Evolutionary conservation across 805 yeast species (phyloP).

Genomic region (Kuraishia hungarica): DNA sequence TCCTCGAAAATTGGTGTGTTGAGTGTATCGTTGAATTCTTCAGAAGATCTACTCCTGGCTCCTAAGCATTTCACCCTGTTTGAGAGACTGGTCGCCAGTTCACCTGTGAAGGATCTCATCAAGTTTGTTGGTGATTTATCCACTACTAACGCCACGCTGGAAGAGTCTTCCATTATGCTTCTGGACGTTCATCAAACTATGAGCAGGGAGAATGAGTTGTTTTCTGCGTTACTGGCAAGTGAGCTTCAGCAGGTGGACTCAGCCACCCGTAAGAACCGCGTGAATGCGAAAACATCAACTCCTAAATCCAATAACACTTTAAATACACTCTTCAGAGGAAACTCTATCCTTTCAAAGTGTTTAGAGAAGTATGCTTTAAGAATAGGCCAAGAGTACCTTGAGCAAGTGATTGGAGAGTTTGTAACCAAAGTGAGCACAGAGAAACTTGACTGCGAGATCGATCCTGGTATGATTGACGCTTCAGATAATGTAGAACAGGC

Average conservation of each 20-base stretch:
- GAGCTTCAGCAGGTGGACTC: slow-evolving; percentile 49
- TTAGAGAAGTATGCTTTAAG: slow-evolving; percentile 70
- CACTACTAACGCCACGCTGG: slow-evolving; percentile 31
- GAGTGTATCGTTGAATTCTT: slow-evolving; percentile 38
- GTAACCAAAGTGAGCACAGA: slow-evolving; percentile 42
- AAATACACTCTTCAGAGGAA: slow-evolving; percentile 74
- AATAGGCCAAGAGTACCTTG: slow-evolving; percentile 73
- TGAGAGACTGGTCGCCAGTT: slow-evolving; percentile 48
- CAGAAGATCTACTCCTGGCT: slow-evolving; percentile 52
- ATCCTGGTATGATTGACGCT: slow-evolving; percentile 41
- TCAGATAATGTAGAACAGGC: slow-evolving; percentile 28
- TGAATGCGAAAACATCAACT: slow-evolving; percentile 13
- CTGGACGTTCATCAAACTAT: slow-evolving; percentile 70
- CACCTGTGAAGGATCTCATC: slow-evolving; percentile 45
- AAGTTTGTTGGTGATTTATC: slow-evolving; percentile 30
- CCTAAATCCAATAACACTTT: slow-evolving; percentile 33
- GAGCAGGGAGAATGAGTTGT: slow-evolving; percentile 64
- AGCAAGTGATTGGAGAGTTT: slow-evolving; percentile 63
- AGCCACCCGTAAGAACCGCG: slow-evolving; percentile 32
- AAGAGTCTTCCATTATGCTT: slow-evolving; percentile 47
- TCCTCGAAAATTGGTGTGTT: slow-evolving; percentile 46
- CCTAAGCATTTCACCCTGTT: slow-evolving; percentile 51
- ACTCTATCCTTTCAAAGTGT: slow-evolving; percentile 73
- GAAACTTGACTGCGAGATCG: slow-evolving; percentile 65
- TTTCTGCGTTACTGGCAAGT: slow-evolving; percentile 54